Percentiles rank a stretch among this genome's conserved stretches.
Evolutionary conservation across 441 rosid genomes (phyloP).

Genomic region (Kokia cookei): DNA sequence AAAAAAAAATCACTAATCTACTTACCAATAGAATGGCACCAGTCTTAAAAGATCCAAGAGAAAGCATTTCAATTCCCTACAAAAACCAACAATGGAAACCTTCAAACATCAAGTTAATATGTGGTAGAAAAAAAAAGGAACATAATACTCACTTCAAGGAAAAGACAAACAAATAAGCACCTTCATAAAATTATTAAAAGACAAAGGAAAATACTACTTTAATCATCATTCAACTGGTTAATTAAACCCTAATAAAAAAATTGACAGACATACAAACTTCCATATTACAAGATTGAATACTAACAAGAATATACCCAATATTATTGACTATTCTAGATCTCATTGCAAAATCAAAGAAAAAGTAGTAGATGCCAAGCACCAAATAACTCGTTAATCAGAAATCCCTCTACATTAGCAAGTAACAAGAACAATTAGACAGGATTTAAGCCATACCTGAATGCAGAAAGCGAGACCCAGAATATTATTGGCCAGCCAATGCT

Average conservation of each 20-base stretch:
- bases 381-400: neutral
- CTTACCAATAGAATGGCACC: constrained; percentile 94
- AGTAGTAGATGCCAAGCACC: neutral
- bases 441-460: constrained; percentile 67
- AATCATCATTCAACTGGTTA: neutral
- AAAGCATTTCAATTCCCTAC: constrained; percentile 99
- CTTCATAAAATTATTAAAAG: neutral
- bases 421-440: neutral
- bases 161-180: neutral
- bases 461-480: constrained; percentile 88
- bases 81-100: constrained; percentile 3
- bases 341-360: neutral
- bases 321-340: neutral
- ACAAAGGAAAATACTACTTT: neutral
- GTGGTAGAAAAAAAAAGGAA: neutral
- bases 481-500: constrained; percentile 97
- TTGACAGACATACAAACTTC: neutral
- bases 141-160: neutral
- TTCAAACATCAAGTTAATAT: neutral
- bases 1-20: neutral
- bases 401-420: neutral
- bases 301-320: neutral
- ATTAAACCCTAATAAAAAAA: neutral
- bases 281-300: neutral
- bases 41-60: constrained; percentile 96